Percentiles rank a stretch among this genome's conserved stretches.
These are phyloP conservation scores for Zasmidium citrigriseum DNA, from an alignment of 2,329 filamentous ascomycete species.

Conservation along the genomic window DNA sequence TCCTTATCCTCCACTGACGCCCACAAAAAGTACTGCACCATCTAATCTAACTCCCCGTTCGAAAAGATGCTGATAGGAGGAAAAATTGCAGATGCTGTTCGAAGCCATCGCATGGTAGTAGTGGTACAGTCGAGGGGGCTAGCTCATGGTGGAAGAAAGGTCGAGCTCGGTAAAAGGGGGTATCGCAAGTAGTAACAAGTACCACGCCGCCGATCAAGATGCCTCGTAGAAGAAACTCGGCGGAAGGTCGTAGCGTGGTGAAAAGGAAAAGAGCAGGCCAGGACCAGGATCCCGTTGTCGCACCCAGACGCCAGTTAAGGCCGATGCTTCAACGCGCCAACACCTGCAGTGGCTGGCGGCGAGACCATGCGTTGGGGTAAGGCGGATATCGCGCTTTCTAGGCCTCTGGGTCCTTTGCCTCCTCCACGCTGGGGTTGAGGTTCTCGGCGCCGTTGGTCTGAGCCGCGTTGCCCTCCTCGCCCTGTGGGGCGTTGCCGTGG, in stretches of 20 bases:
- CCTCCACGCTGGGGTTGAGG: slow-evolving; percentile 35
- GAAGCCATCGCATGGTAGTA: slow-evolving; percentile 7
- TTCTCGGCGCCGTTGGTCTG: slow-evolving; percentile 37
- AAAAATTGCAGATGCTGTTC: too few relatives aligned
- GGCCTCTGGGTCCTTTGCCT: slow-evolving; percentile 33
- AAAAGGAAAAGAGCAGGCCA: slow-evolving; percentile 13
- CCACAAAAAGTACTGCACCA: slow-evolving; percentile 1
- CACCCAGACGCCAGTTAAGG: slow-evolving; percentile 16
- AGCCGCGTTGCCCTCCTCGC: slow-evolving; percentile 29
- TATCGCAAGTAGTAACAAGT: slow-evolving; percentile 24
- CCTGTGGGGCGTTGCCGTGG: slow-evolving; percentile 53
- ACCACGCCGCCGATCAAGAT: slow-evolving; percentile 11
- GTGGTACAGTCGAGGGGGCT: slow-evolving; percentile 12
- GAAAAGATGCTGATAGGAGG: neutral
- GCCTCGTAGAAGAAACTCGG: slow-evolving; percentile 2
- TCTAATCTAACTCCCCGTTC: slow-evolving; percentile 1
- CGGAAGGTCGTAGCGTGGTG: slow-evolving; percentile 2
- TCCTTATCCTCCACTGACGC: slow-evolving; percentile 7
- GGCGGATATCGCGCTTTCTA: slow-evolving; percentile 25
- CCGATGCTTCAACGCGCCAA: slow-evolving; percentile 17
- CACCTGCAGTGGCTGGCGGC: slow-evolving; percentile 17
- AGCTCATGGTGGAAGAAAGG: slow-evolving; percentile 3
- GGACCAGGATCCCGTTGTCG: neutral
- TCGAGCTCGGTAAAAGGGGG: slow-evolving; percentile 24
- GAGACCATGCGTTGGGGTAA: slow-evolving; percentile 18